Evolutionary conservation across 2,329 filamentous ascomycete genomes (phyloP).

Genomic region (Colletotrichum eleusines): DNA sequence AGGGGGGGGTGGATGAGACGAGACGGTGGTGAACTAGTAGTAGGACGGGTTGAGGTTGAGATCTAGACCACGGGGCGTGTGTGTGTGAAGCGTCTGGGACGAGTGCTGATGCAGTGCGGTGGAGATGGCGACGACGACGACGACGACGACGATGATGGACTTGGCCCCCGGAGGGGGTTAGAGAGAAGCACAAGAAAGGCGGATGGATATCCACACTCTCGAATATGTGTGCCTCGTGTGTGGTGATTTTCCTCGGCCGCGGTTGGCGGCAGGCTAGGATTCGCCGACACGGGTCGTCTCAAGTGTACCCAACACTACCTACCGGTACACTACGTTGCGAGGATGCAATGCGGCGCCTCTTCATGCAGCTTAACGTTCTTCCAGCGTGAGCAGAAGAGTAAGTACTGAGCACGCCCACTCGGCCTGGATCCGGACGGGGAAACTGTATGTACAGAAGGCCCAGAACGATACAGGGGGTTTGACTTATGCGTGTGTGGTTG

Average conservation of each 20-base stretch:
- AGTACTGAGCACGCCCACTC: neutral
- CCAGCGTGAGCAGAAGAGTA: neutral
- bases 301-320: too few relatives aligned
- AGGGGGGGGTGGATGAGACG: neutral
- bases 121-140: conserved; percentile 9
- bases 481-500: conserved; percentile 20
- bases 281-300: conserved; percentile 33
- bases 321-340: conserved; percentile 14
- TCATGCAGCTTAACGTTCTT: conserved; percentile 30
- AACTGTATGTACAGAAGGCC: neutral
- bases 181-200: conserved; percentile 12
- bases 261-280: conserved; percentile 19
- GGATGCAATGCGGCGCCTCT: conserved; percentile 33
- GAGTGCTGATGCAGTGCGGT: conserved; percentile 17
- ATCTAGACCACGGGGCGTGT: conserved; percentile 14
- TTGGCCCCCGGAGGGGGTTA: too few relatives aligned
- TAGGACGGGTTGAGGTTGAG: neutral
- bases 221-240: neutral
- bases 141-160: neutral
- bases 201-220: conserved; percentile 19
- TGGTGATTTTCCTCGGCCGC: neutral
- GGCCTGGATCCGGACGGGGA: conserved; percentile 16
- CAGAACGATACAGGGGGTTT: conserved; percentile 4
- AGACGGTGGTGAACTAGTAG: neutral
- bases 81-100: neutral